These are phyloP conservation scores for Mrakia gelida DNA, from an alignment of 768 basidiomycete genomes.

Conservation along the genomic window DNA sequence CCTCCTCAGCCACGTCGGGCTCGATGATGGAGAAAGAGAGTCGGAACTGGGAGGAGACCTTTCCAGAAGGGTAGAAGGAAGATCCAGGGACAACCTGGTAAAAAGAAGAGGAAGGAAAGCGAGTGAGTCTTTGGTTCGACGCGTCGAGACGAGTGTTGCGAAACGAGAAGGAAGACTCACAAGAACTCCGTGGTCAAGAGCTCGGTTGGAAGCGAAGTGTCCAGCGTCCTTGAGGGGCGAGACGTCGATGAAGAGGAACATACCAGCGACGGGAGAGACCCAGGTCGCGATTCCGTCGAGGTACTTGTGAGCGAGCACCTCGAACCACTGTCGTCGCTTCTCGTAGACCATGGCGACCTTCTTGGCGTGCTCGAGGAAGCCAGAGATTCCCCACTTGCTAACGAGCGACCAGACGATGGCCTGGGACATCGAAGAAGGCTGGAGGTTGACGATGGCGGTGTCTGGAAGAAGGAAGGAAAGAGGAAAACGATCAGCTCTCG, in stretches of 20 bases:
- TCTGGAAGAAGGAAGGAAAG: conserved; percentile 27
- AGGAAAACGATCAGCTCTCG: neutral
- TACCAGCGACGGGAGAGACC: conserved; percentile 62
- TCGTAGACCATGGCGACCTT: conserved; percentile 59
- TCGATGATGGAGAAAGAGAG: conserved; percentile 64
- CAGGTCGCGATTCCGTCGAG: conserved; percentile 63
- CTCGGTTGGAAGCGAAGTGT: conserved; percentile 65
- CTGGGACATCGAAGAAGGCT: conserved; percentile 42
- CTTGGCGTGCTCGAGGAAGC: conserved; percentile 65
- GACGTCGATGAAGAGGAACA: conserved; percentile 71
- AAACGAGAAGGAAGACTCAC: conserved; percentile 45
- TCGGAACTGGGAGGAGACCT: conserved; percentile 68
- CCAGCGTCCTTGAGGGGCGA: conserved; percentile 61
- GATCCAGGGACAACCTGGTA: conserved; percentile 57
- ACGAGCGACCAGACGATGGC: conserved; percentile 39
- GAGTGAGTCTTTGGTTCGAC: neutral
- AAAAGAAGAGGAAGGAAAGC: neutral
- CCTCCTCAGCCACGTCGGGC: conserved; percentile 68
- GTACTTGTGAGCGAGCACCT: conserved; percentile 66
- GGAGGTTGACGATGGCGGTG: conserved; percentile 40
- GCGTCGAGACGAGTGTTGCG: too few species aligned
- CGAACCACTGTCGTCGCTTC: conserved; percentile 70
- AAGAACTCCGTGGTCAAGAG: conserved; percentile 76
- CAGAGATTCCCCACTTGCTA: conserved; percentile 59
- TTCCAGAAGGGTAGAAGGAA: conserved; percentile 64